Evolutionary conservation across 2,329 filamentous ascomycete genomes (phyloP), one percentile per base, ranked within the genome.

Genomic region (Leptographium flavum): DNA sequence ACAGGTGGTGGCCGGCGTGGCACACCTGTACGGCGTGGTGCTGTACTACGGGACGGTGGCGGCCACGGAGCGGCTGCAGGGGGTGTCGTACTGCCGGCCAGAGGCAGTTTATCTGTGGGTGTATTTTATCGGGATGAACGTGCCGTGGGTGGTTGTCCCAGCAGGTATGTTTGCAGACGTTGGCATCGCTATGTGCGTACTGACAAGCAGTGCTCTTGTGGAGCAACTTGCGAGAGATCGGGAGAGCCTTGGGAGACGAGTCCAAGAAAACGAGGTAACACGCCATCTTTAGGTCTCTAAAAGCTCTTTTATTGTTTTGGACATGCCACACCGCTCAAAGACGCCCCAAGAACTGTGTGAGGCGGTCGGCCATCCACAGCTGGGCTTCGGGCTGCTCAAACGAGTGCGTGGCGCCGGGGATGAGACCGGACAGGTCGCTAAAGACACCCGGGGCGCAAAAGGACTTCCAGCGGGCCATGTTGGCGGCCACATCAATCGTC

Each of bases 41-140:
- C 61, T 81, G 33, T 81, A 81, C 61, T 79, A 76, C 55, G 60
- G 69, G 2, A 81, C 77, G 15, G 74, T 70, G 55, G 61, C 68
- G 45, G 63, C 65, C 41, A 73, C 76, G 48, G 57, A 64, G 46
- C 60, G 59, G 30, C 59, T 66, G 48, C 60, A 58, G 14, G 71
- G 68, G 3, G 58, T 65, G 21, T 63, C 62, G 19, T 72, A 76
- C 54, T 76, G 71, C 52, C 67, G 77, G 22, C 76, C 76, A 1
- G 77, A 81, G 58, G 60, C 64, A 21, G 56, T 73, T 27, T 81
- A 81, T 53, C 78, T 73, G 53, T 81, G 76, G 76, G 62, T 74
- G 17, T 81, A 81, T 53, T 81, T 76, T 49, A 62, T 74, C 5
- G 71, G 70, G 3, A 71, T 79, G 57, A 81, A 81, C 54, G 55